Evolutionary conservation across 2,329 filamentous ascomycete genomes (phyloP).

Genomic region (Claviceps quebecensis): DNA sequence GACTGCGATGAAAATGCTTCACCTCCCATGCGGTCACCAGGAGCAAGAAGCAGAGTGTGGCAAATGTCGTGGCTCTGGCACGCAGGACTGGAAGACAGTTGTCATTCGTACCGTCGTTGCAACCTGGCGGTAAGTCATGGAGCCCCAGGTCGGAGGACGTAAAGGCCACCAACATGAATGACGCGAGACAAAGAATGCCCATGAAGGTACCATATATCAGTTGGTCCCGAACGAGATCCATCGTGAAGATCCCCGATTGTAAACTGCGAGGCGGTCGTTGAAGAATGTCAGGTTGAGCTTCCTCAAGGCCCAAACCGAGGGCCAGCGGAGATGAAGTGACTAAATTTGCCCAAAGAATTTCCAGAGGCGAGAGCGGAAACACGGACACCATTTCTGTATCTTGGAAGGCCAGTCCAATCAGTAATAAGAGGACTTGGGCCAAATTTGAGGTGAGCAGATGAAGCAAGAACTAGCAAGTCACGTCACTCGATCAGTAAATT

Average conservation of each 20-base stretch:
- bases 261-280: slow-evolving; percentile 49
- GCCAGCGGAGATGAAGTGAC: slow-evolving; percentile 59
- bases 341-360: slow-evolving; percentile 67
- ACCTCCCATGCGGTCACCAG: slow-evolving; percentile 62
- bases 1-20: slow-evolving; percentile 53
- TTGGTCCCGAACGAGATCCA: slow-evolving; percentile 4
- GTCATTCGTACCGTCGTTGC: slow-evolving; percentile 39
- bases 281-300: slow-evolving; percentile 54
- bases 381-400: slow-evolving; percentile 44
- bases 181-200: slow-evolving; percentile 44
- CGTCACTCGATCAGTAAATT: too few relatives aligned
- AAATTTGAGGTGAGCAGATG: slow-evolving; percentile 58
- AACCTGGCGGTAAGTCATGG: slow-evolving; percentile 36
- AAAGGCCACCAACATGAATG: slow-evolving; percentile 48
- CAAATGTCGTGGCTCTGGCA: slow-evolving; percentile 55
- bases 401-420: slow-evolving; percentile 57
- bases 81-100: slow-evolving; percentile 45
- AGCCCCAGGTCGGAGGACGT: slow-evolving; percentile 28
- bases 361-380: slow-evolving; percentile 57
- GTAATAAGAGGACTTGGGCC: slow-evolving; percentile 53
- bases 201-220: slow-evolving; percentile 50
- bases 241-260: slow-evolving; percentile 40
- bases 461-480: slow-evolving; percentile 36
- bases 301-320: slow-evolving; percentile 58
- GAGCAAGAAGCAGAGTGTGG: slow-evolving; percentile 53